Conservation (phyloP, 2,329 filamentous ascomycete species). For the Mycocentrospora acerina region DNA sequence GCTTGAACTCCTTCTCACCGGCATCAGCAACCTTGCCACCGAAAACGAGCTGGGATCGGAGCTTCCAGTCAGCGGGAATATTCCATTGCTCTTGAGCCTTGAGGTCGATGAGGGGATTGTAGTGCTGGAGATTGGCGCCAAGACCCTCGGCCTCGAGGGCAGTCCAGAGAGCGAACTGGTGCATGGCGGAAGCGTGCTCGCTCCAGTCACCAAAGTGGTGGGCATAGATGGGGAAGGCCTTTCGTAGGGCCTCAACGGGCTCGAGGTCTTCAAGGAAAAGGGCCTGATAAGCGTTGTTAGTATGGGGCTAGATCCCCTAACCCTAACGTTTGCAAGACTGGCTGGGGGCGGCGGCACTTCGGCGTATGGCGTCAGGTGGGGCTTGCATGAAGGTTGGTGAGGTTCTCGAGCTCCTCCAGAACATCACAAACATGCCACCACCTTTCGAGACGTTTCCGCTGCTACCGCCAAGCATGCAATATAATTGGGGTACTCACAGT, state of each 20-base stretch:
- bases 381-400: conserved; percentile 17
- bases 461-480: background rate
- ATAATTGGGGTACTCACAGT: conserved; percentile 57
- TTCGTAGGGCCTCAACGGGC: conserved; percentile 65
- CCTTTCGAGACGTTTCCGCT: no score
- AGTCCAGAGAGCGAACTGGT: conserved; percentile 79
- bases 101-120: conserved; percentile 81
- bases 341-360: no score
- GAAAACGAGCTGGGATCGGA: conserved; percentile 84
- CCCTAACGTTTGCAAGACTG: no score
- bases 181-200: conserved; percentile 76
- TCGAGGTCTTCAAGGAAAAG: conserved; percentile 84
- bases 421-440: no score
- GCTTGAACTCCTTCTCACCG: conserved; percentile 64
- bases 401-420: conserved; percentile 4
- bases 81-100: conserved; percentile 70
- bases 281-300: conserved; percentile 50
- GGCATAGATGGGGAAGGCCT: conserved; percentile 70
- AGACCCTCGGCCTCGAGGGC: conserved; percentile 81
- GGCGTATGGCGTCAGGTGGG: no score
- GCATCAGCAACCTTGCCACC: conserved; percentile 60
- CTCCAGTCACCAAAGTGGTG: conserved; percentile 80
- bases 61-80: conserved; percentile 70
- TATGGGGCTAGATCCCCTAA: no score
- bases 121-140: conserved; percentile 89